Evolutionary conservation across 2,329 filamentous ascomycete species (phyloP), one percentile per base, ranked within the genome.

Genomic region (Xylaria sp.): DNA sequence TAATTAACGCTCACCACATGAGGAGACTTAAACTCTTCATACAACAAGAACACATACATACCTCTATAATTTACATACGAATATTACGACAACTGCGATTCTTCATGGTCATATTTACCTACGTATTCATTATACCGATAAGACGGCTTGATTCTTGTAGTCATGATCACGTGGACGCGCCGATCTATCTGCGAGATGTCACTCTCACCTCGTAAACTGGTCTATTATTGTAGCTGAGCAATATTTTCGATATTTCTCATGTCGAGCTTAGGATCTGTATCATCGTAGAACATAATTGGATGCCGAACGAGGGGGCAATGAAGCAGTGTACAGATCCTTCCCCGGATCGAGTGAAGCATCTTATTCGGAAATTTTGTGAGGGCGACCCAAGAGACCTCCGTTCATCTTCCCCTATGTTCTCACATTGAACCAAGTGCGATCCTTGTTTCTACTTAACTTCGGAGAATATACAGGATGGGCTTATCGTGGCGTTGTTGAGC

Each of bases 211-310:
- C 27, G 27, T 42, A 32, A 60, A 21, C 13, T 13, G 18, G 37
- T 57, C 6, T 51, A 54, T 21, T 10, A 29, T 55, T 44, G 16
- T 21, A 23, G n/a, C 35, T 13, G 13, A 6, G 23, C n/a, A 29
- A 9, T 8, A 16, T 23, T 54, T 10, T 48, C n/a, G 3, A 2
- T 18, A n/a, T 25, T 60, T 32, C 4, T 27, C 6, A 50, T 21
- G 32, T 35, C 35, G 57, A 58, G 27, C 10, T 48, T 18, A 44
- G 3, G 27, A 23, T 57, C 27, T 44, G 21, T 51, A n/a, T 13
- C 13, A 27, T 18, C 12, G 6, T 53, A 23, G 32, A 35, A 35
- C 48, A n/a, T 50, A 58, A 68, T 70, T 70, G 68, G 65, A n/a
- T 25, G 27, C 48, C 44, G 48, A 63, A 55, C 65, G 68, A 68